Conservation (phyloP, 2,329 filamentous ascomycete species). For the Acrodontium crateriforme region DNA sequence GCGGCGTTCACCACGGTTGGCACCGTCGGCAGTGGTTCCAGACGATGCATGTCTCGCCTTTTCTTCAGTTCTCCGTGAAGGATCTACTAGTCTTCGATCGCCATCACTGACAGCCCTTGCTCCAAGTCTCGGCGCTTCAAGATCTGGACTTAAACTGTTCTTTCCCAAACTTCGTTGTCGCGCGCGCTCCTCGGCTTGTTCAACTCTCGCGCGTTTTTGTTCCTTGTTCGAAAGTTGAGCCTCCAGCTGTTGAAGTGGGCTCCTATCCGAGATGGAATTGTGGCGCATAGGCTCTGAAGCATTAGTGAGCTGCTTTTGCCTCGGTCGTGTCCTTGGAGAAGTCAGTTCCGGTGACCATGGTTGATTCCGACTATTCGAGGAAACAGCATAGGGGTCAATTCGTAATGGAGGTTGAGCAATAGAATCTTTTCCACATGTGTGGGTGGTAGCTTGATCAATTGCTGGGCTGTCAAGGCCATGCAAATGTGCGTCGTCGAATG, state of each 20-base stretch:
- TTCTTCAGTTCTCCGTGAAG: slow-evolving; percentile 1
- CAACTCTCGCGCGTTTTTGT: slow-evolving; percentile 73
- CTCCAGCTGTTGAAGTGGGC: slow-evolving; percentile 86
- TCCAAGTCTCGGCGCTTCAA: slow-evolving; percentile 7
- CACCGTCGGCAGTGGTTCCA: background rate
- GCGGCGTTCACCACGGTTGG: background rate
- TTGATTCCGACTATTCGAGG: slow-evolving; percentile 15
- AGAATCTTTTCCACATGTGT: no score
- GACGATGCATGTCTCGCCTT: background rate
- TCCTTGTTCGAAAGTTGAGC: slow-evolving; percentile 85
- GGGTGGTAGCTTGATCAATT: no score
- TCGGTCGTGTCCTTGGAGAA: slow-evolving; percentile 9
- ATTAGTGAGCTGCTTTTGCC: no score
- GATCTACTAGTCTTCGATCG: slow-evolving; percentile 3
- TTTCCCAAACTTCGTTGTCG: slow-evolving; percentile 36
- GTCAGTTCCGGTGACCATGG: slow-evolving; percentile 16
- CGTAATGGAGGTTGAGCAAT: slow-evolving; percentile 8
- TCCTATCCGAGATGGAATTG: slow-evolving; percentile 63
- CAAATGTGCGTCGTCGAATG: no score
- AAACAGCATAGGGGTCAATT: slow-evolving; percentile 15
- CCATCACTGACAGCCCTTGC: slow-evolving; percentile 17
- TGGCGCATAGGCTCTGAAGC: slow-evolving; percentile 15
- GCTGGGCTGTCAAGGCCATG: no score
- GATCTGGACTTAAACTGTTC: slow-evolving; percentile 2
- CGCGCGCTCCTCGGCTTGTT: slow-evolving; percentile 64